Evolutionary conservation across 2,329 filamentous ascomycete genomes (phyloP).

Genomic region (Aschersonia sp.): DNA sequence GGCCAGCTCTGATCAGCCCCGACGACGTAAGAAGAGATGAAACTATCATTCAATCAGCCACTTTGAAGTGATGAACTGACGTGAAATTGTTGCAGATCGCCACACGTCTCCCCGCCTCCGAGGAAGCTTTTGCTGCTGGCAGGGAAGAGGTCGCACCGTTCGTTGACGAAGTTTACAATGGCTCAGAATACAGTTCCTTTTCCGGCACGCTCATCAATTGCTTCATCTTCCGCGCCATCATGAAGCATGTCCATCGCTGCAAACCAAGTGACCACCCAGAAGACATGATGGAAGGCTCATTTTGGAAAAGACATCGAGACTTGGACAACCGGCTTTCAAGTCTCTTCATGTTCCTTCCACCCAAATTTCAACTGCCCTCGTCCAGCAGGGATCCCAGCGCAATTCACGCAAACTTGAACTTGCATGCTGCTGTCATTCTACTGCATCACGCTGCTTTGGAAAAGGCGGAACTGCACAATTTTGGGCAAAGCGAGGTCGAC

Average conservation of each 20-base stretch:
- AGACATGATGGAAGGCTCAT: conserved; percentile 60
- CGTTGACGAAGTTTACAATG: conserved; percentile 49
- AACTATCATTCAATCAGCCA: not conserved
- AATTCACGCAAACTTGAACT: conserved; percentile 73
- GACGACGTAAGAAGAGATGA: conserved; percentile 35
- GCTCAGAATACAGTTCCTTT: conserved; percentile 53
- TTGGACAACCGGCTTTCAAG: conserved; percentile 72
- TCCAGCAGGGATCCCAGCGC: conserved; percentile 57
- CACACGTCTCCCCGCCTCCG: conserved; percentile 67
- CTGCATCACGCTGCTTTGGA: conserved; percentile 81
- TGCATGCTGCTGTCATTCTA: conserved; percentile 79
- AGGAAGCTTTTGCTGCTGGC: conserved; percentile 60
- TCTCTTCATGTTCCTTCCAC: conserved; percentile 65
- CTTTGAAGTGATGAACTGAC: not conserved
- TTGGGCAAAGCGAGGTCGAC: conserved; percentile 50
- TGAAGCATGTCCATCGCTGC: conserved; percentile 65
- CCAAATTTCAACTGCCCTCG: conserved; percentile 55
- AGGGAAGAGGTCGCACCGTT: conserved; percentile 46
- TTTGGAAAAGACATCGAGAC: conserved; percentile 73
- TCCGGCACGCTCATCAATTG: conserved; percentile 61
- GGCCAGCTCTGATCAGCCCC: conserved; percentile 70
- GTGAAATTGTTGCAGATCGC: conserved; percentile 33
- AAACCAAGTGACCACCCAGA: conserved; percentile 56
- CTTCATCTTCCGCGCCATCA: conserved; percentile 66
- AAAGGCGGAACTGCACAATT: conserved; percentile 58